phyloP scores from a whole-genome alignment of 805 yeast species.

The Lipomyces yamadae region DNA sequence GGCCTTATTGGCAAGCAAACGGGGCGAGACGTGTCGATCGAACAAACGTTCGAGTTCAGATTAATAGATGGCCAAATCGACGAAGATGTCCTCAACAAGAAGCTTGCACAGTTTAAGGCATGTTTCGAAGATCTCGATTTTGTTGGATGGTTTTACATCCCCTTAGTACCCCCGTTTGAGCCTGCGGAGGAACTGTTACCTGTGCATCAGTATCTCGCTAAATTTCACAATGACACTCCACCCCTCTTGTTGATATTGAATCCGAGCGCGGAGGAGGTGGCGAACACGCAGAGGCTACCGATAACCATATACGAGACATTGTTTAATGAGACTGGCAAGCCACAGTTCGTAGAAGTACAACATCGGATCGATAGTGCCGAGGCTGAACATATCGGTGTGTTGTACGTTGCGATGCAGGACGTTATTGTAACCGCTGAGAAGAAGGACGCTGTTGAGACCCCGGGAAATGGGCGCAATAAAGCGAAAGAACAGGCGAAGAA shows the following conservation, averaged over 20 bases:
- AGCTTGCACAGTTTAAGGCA: conserved; percentile 41
- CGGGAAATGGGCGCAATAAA: neutral
- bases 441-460: conserved; percentile 1
- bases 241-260: conserved; percentile 30
- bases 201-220: conserved; percentile 27
- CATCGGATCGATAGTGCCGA: conserved; percentile 32
- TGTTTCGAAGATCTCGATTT: conserved; percentile 44
- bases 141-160: conserved; percentile 46
- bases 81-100: conserved; percentile 36
- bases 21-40: conserved; percentile 42
- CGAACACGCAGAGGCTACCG: conserved; percentile 26
- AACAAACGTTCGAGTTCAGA: conserved; percentile 45
- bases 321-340: conserved; percentile 24
- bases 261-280: conserved; percentile 8
- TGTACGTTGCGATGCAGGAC: conserved; percentile 35
- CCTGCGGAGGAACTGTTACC: conserved; percentile 28
- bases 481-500: conserved; percentile 4
- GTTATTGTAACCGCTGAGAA: conserved; percentile 13
- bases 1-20: conserved; percentile 45
- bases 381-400: conserved; percentile 37
- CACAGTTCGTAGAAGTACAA: conserved; percentile 27
- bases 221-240: conserved; percentile 35
- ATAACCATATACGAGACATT: conserved; percentile 31
- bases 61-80: conserved; percentile 38
- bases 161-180: conserved; percentile 37